Evolutionary conservation across 2,329 filamentous ascomycete species (phyloP).

Genomic region (Colletotrichum sojae): DNA sequence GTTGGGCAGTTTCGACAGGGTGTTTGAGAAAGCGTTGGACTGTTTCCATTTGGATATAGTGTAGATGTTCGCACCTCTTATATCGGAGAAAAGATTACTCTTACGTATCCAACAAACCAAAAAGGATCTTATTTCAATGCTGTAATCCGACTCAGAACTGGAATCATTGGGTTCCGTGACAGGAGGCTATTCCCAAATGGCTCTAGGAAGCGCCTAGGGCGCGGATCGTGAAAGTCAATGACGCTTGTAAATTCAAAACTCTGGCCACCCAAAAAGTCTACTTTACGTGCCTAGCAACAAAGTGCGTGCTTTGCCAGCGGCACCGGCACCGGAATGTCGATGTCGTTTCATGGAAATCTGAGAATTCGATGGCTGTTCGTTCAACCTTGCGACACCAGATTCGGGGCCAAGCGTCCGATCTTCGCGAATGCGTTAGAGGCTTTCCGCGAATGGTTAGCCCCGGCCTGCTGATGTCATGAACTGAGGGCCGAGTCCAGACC

Average conservation of each 20-base stretch:
- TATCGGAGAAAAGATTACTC: background rate
- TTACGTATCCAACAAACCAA: conserved; percentile 2
- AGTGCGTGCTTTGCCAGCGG: background rate
- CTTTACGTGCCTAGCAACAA: background rate
- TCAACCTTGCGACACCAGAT: conserved; percentile 4
- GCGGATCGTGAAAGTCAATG: conserved; percentile 9
- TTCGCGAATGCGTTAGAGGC: conserved; percentile 12
- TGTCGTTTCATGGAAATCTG: conserved; percentile 2
- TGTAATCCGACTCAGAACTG: background rate
- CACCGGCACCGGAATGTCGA: background rate
- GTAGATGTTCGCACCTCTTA: background rate
- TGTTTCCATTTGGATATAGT: background rate
- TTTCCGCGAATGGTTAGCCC: conserved; percentile 8
- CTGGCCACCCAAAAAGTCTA: background rate
- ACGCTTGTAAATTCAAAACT: conserved; percentile 19
- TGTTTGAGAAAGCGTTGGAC: conserved; percentile 16
- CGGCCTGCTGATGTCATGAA: conserved; percentile 29
- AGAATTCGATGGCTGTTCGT: background rate
- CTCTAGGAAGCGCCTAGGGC: background rate
- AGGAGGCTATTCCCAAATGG: conserved; percentile 6
- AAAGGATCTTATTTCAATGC: background rate
- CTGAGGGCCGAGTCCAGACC: conserved; percentile 22
- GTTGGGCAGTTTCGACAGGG: conserved; percentile 2
- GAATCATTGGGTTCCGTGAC: background rate
- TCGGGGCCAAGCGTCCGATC: conserved; percentile 15